Evolutionary conservation across 805 yeast species (phyloP), one percentile per base, ranked within the genome.

Genomic region (Naumovozyma baii): DNA sequence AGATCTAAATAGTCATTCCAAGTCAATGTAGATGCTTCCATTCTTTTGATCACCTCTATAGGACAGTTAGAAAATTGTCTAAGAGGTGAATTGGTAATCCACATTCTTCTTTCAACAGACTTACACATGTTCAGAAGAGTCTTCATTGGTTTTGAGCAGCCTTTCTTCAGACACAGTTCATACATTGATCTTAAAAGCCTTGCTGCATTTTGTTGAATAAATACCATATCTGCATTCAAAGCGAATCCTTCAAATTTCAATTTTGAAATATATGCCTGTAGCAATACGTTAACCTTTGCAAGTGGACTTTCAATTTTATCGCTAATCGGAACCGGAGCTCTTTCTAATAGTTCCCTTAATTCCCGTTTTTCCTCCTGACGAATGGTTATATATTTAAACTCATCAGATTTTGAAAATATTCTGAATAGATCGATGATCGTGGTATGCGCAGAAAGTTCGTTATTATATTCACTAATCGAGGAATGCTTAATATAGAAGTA

Each of bases 161-260:
- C 70, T 47, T 79, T 83, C 39, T 70, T 67, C 34, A 83, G 49
- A 8, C 83, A 73, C 26, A 92, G 74, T 54, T 90, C 96, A 56
- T 73, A 78, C 46, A 94, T 72, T 0, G 97, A 96, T 41, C 96
- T 66, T 40, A 88, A 67, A 30, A 92, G 61, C 54, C 99, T 72
- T 3, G 94, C 90, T 1, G 96, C 96, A 31, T 94, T 85, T 59
- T 92, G 97, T 0, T 92, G 83, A 31, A 92, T 76, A 55, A 84
- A 92, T 3, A 85, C 70, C 95, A 88, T 86, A 64, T 92, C 99
- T 0, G 95, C 78, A 72, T 82, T 77, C 44, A 94, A 62, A 0
- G 96, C 96, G 64, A 85, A 84, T 0, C 97, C 97, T 1, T 83
- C 92, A 14, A 92, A 65, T 8, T 68, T 64, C 18, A 88, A 64